Base-by-base conservation (phyloP, 2,329 filamentous ascomycete species). In the Fusarium hainanense region DNA sequence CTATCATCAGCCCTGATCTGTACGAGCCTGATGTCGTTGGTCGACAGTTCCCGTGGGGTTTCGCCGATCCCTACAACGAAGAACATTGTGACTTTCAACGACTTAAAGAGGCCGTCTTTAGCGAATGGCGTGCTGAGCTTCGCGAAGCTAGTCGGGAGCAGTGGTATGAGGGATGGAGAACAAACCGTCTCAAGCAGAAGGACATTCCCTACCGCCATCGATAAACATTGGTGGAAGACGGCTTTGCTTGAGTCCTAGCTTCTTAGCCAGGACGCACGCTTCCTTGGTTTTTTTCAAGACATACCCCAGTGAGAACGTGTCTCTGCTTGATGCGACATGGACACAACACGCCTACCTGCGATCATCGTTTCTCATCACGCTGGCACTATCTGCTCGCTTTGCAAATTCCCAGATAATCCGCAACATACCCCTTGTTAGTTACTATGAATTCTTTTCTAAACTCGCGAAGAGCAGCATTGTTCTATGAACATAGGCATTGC, bases 111-210 rank as follows among this genome's bases (percentile, higher is more conserved):
- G 90, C 92, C 10, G 92, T 99, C 32, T 99, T 99, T 79, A 90
- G 85, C 70, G 95, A 98, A 77, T 99, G 96, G 96, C 91, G 95
- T 52, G 88, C 88, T 44, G 96, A 99, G 78, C 85, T 99, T 64
- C 91, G 95, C 65, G 93, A 97, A 79, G 92, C 93, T 54, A 97
- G 93, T 79, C 89, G 93, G 58, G 94, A 97, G 77, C 88, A 94
- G 74, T 98, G 94, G 93, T 98, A 98, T 75, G 95, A 98, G 80
- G 90, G 92, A 74, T 98, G 95, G 96, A 90, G 96, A 81, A 98
- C 89, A 11, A 90, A 84, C 80, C 84, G 88, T 58, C 85, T 91
- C 70, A 89, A 89, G 80, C 82, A 84, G 68, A 82, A 84, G 58
- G 82, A 86, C 61, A 75, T 80, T n/a, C 74, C 78, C 20, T 76